phyloP scores from a whole-genome alignment of 768 basidiomycete species.

The Dictyophora rubrovolvata region DNA sequence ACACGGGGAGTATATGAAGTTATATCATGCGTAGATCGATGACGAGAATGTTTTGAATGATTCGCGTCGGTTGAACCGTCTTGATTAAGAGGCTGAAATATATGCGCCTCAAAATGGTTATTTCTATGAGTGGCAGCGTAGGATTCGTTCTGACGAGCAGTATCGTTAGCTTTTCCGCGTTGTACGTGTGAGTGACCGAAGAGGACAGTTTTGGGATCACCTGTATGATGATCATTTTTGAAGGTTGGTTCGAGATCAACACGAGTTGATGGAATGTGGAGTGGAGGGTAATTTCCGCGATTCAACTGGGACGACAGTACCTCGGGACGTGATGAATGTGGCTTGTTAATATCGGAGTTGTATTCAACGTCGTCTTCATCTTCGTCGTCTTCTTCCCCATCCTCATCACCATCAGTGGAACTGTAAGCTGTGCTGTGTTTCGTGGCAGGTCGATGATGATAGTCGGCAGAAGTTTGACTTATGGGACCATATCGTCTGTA shows the following conservation, averaged over 20 bases:
- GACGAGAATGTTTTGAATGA: background rate
- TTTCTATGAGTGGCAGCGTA: background rate
- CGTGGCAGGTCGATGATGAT: background rate
- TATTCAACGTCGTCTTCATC: background rate
- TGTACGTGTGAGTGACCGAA: background rate
- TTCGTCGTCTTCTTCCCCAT: background rate
- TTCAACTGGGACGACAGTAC: background rate
- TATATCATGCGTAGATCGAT: background rate
- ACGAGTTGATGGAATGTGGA: background rate
- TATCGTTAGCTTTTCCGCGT: background rate
- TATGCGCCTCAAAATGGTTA: background rate
- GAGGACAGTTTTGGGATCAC: background rate
- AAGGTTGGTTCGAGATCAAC: background rate
- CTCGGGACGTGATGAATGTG: background rate
- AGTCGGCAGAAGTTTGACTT: background rate
- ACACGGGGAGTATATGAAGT: background rate
- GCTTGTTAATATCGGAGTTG: background rate
- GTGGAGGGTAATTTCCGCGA: background rate
- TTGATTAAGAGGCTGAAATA: background rate
- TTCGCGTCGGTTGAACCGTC: background rate
- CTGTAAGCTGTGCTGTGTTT: background rate
- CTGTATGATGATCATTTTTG: background rate
- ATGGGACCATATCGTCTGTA: background rate
- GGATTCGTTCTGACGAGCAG: background rate
- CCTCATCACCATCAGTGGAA: background rate